Evolutionary conservation across 1,139 yeast species (phyloP), one percentile per base, ranked within the genome.

Genomic region (Meyerozyma elateridarum): DNA sequence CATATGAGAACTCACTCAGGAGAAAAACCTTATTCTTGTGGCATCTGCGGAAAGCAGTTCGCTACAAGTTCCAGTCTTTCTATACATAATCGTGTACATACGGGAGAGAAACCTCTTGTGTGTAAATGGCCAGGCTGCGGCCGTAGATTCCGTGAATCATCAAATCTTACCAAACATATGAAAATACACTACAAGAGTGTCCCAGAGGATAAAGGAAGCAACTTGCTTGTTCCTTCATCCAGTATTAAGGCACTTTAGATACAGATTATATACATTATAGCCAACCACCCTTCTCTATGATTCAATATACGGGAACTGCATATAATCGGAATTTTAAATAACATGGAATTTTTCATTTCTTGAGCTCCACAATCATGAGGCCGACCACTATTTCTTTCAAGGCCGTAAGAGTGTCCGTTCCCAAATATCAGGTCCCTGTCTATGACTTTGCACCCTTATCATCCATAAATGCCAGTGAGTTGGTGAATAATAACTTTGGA

Each of bases 1-100:
- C 98, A 91, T 59, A 52, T 74, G 48, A 64, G 98, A 34, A 79
- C 77, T 1, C 98, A 91, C 52, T 85, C 95, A 0, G 98, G 97
- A 5, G 96, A 75, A 38, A 73, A 70, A 36, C 81, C 81, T 1
- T 75, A 64, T 42, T 41, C 48, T 26, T 75, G 81, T 46, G 48
- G 53, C 4, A 50, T 52, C 4, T 75, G 81, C 46, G 72, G 66
- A 5, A 75, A 74, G 46, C 51, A 49, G 21, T 75, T 75, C 51
- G 73, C 76, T 22, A 74, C 80, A 5, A 64, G 73, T 20, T 70
- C 78, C 2, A 64, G 76, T 17, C 56, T 75, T 32, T 72, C 77
- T 1, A 72, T 75, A 22, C 81, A 75, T 49, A 58, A 64, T 31
- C 51, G 80, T 35, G 72, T 69, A 2, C 81, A 75, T 45, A 67